Evolutionary conservation across 1,284 basidiomycete species (phyloP).

Genomic region (Rhodotorula sp.): DNA sequence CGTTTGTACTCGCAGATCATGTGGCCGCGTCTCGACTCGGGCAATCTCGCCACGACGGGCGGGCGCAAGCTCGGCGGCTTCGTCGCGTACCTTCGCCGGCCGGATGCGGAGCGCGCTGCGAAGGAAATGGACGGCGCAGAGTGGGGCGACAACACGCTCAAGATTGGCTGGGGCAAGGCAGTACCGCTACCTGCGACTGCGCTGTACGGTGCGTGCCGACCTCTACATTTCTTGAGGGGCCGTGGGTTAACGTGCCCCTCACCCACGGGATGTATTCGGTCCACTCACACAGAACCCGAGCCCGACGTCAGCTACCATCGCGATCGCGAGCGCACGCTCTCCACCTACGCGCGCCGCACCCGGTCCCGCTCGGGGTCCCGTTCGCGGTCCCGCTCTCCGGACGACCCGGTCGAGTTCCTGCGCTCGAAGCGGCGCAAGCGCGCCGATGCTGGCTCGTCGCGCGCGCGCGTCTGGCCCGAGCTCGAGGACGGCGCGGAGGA

Average conservation of each 20-base stretch:
- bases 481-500: constrained; percentile 70
- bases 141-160: constrained; percentile 81
- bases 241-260: background rate
- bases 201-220: constrained; percentile 69
- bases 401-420: constrained; percentile 25
- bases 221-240: background rate
- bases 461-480: constrained; percentile 52
- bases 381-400: constrained; percentile 46
- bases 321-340: background rate
- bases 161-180: constrained; percentile 94
- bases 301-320: constrained; percentile 52
- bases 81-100: constrained; percentile 90
- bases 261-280: too few species aligned
- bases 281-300: constrained; percentile 16
- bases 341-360: constrained; percentile 2
- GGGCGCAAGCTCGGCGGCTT: constrained; percentile 77
- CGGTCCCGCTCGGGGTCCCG: constrained; percentile 44
- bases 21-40: constrained; percentile 69
- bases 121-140: constrained; percentile 85
- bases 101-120: constrained; percentile 83
- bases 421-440: constrained; percentile 28
- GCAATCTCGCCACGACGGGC: constrained; percentile 36
- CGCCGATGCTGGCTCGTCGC: constrained; percentile 41
- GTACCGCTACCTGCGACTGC: constrained; percentile 78
- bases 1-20: constrained; percentile 63